These are phyloP conservation scores for Lachnellula cervina DNA, from an alignment of 2,329 filamentous ascomycete genomes.

Conservation along the genomic window DNA sequence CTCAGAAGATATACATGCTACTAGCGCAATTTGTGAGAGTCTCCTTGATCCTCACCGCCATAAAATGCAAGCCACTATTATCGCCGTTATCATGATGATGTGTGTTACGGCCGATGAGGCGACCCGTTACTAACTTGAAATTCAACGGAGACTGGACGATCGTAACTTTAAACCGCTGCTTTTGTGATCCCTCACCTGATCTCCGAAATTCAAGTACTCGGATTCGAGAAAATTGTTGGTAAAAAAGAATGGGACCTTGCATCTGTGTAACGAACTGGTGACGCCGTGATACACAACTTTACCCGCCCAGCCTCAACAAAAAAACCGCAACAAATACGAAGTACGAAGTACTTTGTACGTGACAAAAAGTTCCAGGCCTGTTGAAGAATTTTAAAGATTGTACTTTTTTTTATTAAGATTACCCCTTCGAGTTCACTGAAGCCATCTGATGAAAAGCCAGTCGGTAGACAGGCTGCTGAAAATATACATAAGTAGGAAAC, in stretches of 20 bases:
- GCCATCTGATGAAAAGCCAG: not conserved
- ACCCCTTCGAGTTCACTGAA: not conserved
- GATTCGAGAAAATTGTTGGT: slow-evolving; percentile 2
- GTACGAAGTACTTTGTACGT: no score
- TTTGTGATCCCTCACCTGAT: slow-evolving; percentile 1
- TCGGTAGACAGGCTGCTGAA: not conserved
- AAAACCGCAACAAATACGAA: not conserved
- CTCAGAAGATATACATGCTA: no score
- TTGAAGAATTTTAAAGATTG: no score
- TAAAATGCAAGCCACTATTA: not conserved
- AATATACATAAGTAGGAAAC: not conserved
- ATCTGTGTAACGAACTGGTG: slow-evolving; percentile 1
- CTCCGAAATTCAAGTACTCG: slow-evolving; percentile 4
- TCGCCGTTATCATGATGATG: not conserved
- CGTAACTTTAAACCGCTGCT: slow-evolving; percentile 5
- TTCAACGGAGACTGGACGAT: slow-evolving; percentile 5
- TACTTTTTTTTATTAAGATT: no score
- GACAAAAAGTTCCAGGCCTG: no score
- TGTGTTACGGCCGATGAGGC: not conserved
- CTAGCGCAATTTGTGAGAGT: no score
- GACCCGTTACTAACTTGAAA: not conserved
- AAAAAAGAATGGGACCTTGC: slow-evolving; percentile 8
- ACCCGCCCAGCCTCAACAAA: not conserved
- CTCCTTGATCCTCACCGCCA: no score
- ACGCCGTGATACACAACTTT: not conserved